Base-by-base conservation (phyloP, 2,329 filamentous ascomycete species). In the Monilinia laxa region DNA sequence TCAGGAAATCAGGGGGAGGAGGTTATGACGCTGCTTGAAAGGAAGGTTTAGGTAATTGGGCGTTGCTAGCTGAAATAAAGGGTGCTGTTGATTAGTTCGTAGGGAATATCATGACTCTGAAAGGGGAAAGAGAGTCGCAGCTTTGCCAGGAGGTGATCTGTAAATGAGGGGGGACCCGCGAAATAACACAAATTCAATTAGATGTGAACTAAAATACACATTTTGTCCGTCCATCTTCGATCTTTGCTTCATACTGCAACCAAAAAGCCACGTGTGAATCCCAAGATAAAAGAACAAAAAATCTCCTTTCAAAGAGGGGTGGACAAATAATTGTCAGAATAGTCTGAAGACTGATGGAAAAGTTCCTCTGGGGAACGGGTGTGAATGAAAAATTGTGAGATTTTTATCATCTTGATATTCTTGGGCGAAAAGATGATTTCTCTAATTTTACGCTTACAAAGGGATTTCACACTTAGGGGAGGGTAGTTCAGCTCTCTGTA, bases 401-500 rank as follows among this genome's bases (percentile, higher is more conserved):
- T 20, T 16, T 35, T 18, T 23, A 35, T 31, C 42, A 40, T 14
- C 38, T 40, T 47, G 31, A 35, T 11, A 31, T 47, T 47, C 40
- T 16, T 59, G 56, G 47, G 20, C 56, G 56, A 59, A 47, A 40
- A 59, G 40, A 47, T 23, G 25, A 9, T 47, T 40, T 16, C 40
- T 59, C 56, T 47, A 28, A 25, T 18, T 18, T 11, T 12, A 12
- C 56, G 4, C 20, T 59, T 47, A 59, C 25, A 47, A 59, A 59
- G 40, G 20, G 3, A n/a, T 6, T 20, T 20, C 40, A 16, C 42
- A 7, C 18, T 47, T 59, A 28, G 18, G 28, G 12, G 42, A 11
- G 11, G 56, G 20, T 25, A 11, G n/a, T 20, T 1, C n/a, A 14
- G 10, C 18, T 11, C 25, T 59, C 56, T 47, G 4, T n/a, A 23